These are phyloP conservation scores for Sanghuangporus baumii DNA, from an alignment of 1,284 basidiomycete genomes.

Conservation along the genomic window DNA sequence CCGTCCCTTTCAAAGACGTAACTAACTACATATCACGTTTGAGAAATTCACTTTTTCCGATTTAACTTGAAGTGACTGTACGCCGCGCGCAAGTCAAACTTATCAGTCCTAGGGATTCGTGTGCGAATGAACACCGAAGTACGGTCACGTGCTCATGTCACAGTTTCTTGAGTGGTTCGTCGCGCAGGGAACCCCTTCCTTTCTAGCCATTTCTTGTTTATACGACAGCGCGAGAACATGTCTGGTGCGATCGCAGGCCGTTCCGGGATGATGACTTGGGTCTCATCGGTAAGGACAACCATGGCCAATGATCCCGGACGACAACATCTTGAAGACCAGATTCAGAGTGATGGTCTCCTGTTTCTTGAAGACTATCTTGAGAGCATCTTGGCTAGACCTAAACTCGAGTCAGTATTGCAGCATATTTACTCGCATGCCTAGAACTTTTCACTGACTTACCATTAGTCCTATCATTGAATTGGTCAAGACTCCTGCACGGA, in stretches of 20 bases:
- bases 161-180: not conserved
- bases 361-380: conserved; percentile 76
- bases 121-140: not conserved
- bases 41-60: conserved; percentile 47
- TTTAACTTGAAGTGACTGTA: not conserved
- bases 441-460: not conserved
- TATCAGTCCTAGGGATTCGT: no score
- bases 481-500: conserved; percentile 77
- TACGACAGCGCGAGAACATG: not conserved
- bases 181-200: not conserved
- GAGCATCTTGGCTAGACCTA: conserved; percentile 58
- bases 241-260: not conserved
- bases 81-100: no score
- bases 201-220: conserved; percentile 1
- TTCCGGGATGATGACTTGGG: conserved; percentile 47
- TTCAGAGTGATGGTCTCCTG: conserved; percentile 66
- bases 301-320: conserved; percentile 71
- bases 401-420: conserved; percentile 47
- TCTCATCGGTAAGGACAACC: conserved; percentile 53
- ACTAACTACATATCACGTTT: no score
- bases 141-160: conserved; percentile 4
- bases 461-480: conserved; percentile 66
- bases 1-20: no score
- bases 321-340: conserved; percentile 61
- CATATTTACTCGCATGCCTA: not conserved